phyloP scores from a whole-genome alignment of 1,139 yeast genomes.

The Geotrichum candidum region DNA sequence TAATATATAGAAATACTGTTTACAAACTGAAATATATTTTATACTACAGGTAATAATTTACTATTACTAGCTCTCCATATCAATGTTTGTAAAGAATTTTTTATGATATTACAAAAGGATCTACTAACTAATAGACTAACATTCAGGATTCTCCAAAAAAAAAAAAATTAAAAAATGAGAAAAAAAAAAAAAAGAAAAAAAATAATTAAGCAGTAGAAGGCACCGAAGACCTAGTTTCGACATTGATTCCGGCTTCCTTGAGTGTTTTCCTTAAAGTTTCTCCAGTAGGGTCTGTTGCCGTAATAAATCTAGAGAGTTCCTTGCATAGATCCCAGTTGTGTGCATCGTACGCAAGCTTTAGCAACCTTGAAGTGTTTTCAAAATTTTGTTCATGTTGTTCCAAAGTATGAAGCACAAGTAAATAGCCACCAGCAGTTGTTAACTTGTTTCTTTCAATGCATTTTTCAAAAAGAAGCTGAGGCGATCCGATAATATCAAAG shows the following conservation, averaged over 20 bases:
- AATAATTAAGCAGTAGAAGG: background rate
- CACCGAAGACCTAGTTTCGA: background rate
- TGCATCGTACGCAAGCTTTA: slow-evolving; percentile 32
- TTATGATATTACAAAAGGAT: background rate
- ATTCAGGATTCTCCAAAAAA: background rate
- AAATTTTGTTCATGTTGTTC: slow-evolving; percentile 20
- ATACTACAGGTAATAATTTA: no score
- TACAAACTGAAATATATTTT: no score
- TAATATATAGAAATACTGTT: no score
- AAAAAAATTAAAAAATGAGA: background rate
- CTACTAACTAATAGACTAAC: background rate
- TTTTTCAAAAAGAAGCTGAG: slow-evolving; percentile 36
- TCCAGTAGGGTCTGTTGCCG: slow-evolving; percentile 36
- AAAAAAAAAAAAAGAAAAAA: background rate
- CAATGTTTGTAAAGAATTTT: no score
- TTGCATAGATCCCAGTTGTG: slow-evolving; percentile 38
- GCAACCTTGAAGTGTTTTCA: slow-evolving; percentile 29
- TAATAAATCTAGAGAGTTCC: slow-evolving; percentile 37
- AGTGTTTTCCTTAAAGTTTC: slow-evolving; percentile 21
- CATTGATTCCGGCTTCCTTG: slow-evolving; percentile 6
- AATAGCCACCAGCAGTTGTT: slow-evolving; percentile 40
- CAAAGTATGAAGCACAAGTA: slow-evolving; percentile 36
- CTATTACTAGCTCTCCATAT: no score
- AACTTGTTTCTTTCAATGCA: slow-evolving; percentile 35
- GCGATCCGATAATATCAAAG: slow-evolving; percentile 41